These are phyloP conservation scores for Prunella vulgaris DNA, from an alignment of 257 asterid genomes.

Conservation along the genomic window DNA sequence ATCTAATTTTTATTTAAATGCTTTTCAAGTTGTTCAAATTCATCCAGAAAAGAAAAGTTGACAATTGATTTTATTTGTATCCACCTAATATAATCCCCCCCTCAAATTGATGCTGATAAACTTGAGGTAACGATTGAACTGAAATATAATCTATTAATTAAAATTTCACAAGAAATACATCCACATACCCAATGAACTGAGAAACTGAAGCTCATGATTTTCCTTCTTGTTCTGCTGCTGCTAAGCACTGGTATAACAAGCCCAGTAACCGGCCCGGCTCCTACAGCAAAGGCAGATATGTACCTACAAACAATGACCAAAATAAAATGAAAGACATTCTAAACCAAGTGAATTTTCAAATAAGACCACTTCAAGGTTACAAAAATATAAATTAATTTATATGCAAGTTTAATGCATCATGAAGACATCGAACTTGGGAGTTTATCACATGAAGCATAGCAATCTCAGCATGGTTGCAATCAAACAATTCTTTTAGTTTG, in stretches of 20 bases:
- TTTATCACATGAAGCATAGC: background rate
- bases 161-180: background rate
- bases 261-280: slow-evolving; percentile 90
- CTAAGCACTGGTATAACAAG: slow-evolving; percentile 91
- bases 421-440: background rate
- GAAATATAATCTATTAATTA: background rate
- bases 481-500: no score
- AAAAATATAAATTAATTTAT: background rate
- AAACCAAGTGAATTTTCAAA: background rate
- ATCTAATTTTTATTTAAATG: no score
- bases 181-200: slow-evolving; percentile 81
- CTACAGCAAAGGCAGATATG: slow-evolving; percentile 62
- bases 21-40: no score
- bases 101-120: background rate
- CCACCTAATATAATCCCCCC: no score
- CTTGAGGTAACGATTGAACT: background rate
- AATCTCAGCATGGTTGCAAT: no score
- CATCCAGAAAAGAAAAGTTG: no score
- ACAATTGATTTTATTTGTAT: no score
- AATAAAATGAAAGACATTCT: background rate
- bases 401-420: background rate
- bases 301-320: slow-evolving; percentile 41
- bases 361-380: background rate
- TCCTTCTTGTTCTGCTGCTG: slow-evolving; percentile 82
- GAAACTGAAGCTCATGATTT: slow-evolving; percentile 81